Evolutionary conservation across 306 rosid genomes (phyloP), one percentile per base, ranked within the genome.

Genomic region (Heteromeles arbutifolia): DNA sequence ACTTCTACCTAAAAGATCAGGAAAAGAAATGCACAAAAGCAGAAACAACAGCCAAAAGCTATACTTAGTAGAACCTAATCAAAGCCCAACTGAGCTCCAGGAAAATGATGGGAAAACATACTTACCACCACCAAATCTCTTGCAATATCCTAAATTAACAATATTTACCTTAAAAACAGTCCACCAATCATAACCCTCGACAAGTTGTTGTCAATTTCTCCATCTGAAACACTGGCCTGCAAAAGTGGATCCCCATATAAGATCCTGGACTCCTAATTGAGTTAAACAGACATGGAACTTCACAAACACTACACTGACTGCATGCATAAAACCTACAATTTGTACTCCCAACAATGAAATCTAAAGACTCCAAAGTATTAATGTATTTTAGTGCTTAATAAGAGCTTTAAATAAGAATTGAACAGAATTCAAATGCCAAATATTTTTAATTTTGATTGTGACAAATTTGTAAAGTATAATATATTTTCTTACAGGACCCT

Each of bases 211-310:
- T 90, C 97, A 78, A 79, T 80, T 70, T 86, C 88, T 86, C 91
- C 97, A 85, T 91, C 92, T 58, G 92, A 88, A 81, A 93, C 84
- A 82, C 93, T 88, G 74, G 94, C 91, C 98, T 93, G 91, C 79
- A 84, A 75, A 81, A 88, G 70, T 57, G 76, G 67, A 73, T 80
- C 68, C 71, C 77, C 74, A 29, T 72, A 61, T 73, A 63, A 79
- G 77, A 39, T 76, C 70, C 59, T 75, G 69, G 72, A 78, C 54
- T 65, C 65, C 72, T 59, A 69, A 63, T 62, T 39, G 48, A 67
- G 80, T 24, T 26, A 43, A 71, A 76, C 28, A 56, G 26, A 25
- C 68, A 63, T 78, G 79, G 63, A 78, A 84, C 26, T 37, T 48
- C 52, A 56, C n/a, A 61, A 37, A 80, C 15, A 50, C 50, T 52